phyloP scores from a whole-genome alignment of 1,284 basidiomycete genomes.

The Phellopilus nigrolimitatus region DNA sequence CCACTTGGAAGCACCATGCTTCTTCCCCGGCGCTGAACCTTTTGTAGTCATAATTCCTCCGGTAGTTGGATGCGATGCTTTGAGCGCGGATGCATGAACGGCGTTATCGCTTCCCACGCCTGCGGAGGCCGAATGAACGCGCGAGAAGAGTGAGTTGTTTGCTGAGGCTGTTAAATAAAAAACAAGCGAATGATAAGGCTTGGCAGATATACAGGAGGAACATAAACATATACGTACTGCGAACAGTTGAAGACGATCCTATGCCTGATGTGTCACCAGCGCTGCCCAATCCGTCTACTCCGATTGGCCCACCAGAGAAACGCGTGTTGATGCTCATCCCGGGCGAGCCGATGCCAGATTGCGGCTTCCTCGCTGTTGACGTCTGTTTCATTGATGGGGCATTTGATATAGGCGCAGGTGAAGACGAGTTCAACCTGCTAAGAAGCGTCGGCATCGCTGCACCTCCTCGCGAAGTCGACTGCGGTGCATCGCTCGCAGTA shows the following conservation, averaged over 20 bases:
- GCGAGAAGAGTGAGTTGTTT: not conserved
- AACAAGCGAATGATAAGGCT: too few species aligned
- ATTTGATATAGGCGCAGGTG: not conserved
- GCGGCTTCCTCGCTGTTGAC: too few species aligned
- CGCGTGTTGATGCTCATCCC: too few species aligned
- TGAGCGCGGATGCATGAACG: not conserved
- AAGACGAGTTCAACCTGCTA: constrained; percentile 32
- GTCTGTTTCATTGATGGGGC: not conserved
- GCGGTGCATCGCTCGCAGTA: constrained; percentile 8
- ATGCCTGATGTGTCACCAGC: too few species aligned
- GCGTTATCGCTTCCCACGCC: not conserved
- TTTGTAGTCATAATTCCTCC: not conserved
- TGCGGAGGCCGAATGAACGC: constrained; percentile 5
- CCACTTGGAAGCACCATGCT: not conserved
- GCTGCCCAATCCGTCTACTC: too few species aligned
- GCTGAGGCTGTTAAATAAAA: too few species aligned
- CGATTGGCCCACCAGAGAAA: too few species aligned
- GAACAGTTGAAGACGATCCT: too few species aligned
- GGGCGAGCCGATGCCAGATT: not conserved
- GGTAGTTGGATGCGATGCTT: not conserved
- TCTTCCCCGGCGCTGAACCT: not conserved
- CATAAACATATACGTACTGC: constrained; percentile 1
- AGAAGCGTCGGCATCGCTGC: constrained; percentile 37
- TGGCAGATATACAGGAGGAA: not conserved
- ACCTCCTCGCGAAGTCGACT: constrained; percentile 17